Evolutionary conservation across 2,329 filamentous ascomycete species (phyloP), one percentile per base, ranked within the genome.

Genomic region (Blastomyces gilchristii): DNA sequence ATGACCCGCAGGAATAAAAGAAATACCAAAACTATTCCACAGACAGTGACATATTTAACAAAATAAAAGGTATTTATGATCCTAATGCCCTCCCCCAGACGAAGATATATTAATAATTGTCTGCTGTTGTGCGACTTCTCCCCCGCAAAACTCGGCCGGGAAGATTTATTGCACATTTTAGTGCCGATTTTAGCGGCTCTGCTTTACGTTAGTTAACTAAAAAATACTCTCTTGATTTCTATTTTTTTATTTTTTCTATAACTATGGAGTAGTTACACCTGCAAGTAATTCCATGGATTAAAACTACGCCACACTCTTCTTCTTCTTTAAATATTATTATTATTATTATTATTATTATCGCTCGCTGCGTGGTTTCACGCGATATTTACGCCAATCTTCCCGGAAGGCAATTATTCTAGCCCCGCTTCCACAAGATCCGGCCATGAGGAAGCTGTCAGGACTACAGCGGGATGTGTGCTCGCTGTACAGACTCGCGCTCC

Each of bases 401-500:
- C n/a, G 25, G 14, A 43, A 43, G 14, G 14, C 11, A 53, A 34
- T 22, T 22, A 22, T 22, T 22, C n/a, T 22, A 22, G n/a, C 8
- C 28, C 28, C 28, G 31, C 28, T 22, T 52, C 49, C 22, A 28
- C 47, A 22, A 12, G 9, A 7, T 22, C 18, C 9, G 25, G 31
- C n/a, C n/a, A 62, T 47, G 34, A 58, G 39, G 37, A 57, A 56
- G 37, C 80, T 92, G 34, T 96, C 92, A 8, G 94, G 94, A 45
- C 80, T 97, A n/a, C 93, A 97, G 74, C 87, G 85, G 70, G 91
- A 96, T 71, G 93, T 97, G 3, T 76, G 97, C 60, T 82, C 86
- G 43, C 83, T 99, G 16, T 99, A 97, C 74, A 86, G 93, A 64
- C 84, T 86, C 72, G 97, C 93, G 71, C 79, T 99, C 34, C 85